These are phyloP conservation scores for Aspergillus sp. DNA, from an alignment of 2,329 filamentous ascomycete species.

Conservation along the genomic window DNA sequence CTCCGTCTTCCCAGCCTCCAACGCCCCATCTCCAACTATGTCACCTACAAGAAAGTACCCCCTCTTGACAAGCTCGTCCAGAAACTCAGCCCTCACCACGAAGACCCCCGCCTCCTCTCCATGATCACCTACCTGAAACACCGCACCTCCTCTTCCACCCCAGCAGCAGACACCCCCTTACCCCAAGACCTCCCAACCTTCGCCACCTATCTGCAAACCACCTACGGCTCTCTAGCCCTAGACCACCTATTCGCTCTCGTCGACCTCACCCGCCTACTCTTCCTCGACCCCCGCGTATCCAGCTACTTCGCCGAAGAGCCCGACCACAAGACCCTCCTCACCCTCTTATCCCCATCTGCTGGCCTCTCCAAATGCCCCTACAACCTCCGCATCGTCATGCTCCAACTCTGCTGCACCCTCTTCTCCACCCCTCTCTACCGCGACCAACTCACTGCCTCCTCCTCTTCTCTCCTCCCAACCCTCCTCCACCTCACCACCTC, in stretches of 20 bases:
- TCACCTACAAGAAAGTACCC: constrained; percentile 75
- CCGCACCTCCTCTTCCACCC: constrained; percentile 47
- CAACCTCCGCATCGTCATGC: constrained; percentile 73
- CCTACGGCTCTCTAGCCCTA: constrained; percentile 58
- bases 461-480: constrained; percentile 52
- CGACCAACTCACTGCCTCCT: constrained; percentile 63
- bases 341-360: constrained; percentile 55
- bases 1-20: constrained; percentile 72
- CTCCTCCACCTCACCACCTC: constrained; percentile 72
- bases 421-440: constrained; percentile 75
- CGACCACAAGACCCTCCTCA: constrained; percentile 62
- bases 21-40: constrained; percentile 64
- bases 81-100: constrained; percentile 69
- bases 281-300: constrained; percentile 76
- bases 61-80: constrained; percentile 78
- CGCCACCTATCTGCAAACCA: constrained; percentile 60
- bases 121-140: constrained; percentile 71
- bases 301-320: constrained; percentile 75
- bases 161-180: constrained; percentile 66
- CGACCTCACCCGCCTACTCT: constrained; percentile 78
- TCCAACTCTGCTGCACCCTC: constrained; percentile 83
- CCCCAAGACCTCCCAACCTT: constrained; percentile 71
- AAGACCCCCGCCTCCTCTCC: constrained; percentile 61
- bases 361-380: constrained; percentile 67
- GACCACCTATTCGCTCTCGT: constrained; percentile 76